Conservation (phyloP, 2,329 filamentous ascomycete genomes). For the Epichloe scottii region DNA sequence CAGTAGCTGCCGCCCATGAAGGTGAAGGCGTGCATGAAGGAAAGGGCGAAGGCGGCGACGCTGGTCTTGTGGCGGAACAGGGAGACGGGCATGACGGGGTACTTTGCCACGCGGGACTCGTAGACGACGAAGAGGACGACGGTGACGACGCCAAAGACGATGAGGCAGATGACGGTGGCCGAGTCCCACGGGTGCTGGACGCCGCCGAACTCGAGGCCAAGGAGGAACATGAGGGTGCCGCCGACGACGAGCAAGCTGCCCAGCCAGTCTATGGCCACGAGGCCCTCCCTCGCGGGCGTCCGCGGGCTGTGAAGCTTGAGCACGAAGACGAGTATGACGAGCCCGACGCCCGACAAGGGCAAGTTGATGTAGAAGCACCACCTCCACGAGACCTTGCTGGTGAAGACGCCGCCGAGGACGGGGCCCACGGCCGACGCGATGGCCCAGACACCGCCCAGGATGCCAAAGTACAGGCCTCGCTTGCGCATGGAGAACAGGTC, state of each 20-base stretch:
- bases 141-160: conserved; percentile 57
- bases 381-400: conserved; percentile 50
- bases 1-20: conserved; percentile 74
- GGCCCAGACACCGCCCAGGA: conserved; percentile 48
- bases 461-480: conserved; percentile 38
- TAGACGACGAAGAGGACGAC: conserved; percentile 56
- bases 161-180: conserved; percentile 60
- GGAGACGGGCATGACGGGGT: conserved; percentile 64
- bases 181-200: conserved; percentile 64
- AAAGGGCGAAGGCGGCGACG: conserved; percentile 49
- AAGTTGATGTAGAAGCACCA: conserved; percentile 61
- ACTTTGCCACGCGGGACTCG: conserved; percentile 61
- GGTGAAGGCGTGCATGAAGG: conserved; percentile 62
- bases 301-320: conserved; percentile 57
- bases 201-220: conserved; percentile 77
- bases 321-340: conserved; percentile 43
- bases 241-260: conserved; percentile 52
- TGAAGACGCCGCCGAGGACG: conserved; percentile 57
- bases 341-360: conserved; percentile 32
- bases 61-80: conserved; percentile 58
- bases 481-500: conserved; percentile 42
- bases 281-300: conserved; percentile 47
- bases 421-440: conserved; percentile 53
- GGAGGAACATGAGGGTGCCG: conserved; percentile 72
- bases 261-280: conserved; percentile 50